These are phyloP conservation scores for Apiospora arundinis DNA, from an alignment of 2,329 filamentous ascomycete species.

Conservation along the genomic window DNA sequence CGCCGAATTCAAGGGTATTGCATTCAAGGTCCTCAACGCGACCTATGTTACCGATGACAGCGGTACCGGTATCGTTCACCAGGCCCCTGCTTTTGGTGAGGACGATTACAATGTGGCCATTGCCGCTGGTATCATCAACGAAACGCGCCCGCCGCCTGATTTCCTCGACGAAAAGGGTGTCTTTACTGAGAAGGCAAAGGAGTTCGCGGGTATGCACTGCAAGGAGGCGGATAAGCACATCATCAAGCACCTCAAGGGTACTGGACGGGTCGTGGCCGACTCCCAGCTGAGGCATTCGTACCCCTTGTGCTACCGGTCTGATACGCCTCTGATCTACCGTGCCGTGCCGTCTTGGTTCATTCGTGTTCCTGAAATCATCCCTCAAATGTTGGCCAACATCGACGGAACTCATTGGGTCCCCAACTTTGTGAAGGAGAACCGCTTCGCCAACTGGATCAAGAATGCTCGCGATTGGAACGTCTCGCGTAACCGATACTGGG, in stretches of 20 bases:
- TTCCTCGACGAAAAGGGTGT: conserved; percentile 85
- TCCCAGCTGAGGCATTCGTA: conserved; percentile 91
- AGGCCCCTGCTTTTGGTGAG: conserved; percentile 92
- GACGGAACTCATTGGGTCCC: conserved; percentile 93
- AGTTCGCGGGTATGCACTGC: conserved; percentile 87
- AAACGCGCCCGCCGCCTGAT: conserved; percentile 81
- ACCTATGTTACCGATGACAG: conserved; percentile 88
- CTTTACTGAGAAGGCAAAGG: conserved; percentile 77
- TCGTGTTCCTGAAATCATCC: conserved; percentile 81
- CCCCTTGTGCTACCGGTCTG: conserved; percentile 93
- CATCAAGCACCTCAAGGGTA: conserved; percentile 83
- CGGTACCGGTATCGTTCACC: conserved; percentile 93
- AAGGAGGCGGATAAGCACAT: conserved; percentile 93
- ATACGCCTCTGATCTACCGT: conserved; percentile 90
- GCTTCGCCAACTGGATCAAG: conserved; percentile 89
- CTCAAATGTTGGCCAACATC: conserved; percentile 89
- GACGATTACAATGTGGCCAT: conserved; percentile 91
- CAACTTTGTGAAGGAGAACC: conserved; percentile 85
- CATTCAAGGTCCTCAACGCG: conserved; percentile 82
- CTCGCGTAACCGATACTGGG: conserved; percentile 93
- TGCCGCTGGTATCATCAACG: conserved; percentile 77
- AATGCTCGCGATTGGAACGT: conserved; percentile 97
- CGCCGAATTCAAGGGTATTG: conserved; percentile 84
- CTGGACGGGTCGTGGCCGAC: conserved; percentile 80
- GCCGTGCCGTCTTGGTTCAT: conserved; percentile 96